These are phyloP conservation scores for Solanum hybrid DNA, from an alignment of 305 asterid genomes.

Conservation along the genomic window DNA sequence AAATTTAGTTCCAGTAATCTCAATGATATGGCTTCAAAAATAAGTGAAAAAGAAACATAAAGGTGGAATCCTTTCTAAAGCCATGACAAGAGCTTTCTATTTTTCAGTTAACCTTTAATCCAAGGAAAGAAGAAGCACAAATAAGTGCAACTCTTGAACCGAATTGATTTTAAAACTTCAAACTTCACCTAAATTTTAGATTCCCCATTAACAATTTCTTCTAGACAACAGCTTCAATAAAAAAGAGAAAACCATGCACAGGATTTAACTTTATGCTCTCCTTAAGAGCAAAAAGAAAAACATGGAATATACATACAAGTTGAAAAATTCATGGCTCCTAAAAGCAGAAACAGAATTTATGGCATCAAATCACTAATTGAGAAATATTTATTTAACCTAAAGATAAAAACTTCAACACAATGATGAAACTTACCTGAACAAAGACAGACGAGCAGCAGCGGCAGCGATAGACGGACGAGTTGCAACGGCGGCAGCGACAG, in stretches of 20 bases:
- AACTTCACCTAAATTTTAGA: background rate
- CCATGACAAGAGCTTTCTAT: background rate
- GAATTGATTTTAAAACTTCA: background rate
- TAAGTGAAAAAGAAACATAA: background rate
- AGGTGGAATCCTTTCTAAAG: background rate
- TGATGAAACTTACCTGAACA: background rate
- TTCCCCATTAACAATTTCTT: background rate
- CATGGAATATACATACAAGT: background rate
- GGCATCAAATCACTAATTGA: background rate
- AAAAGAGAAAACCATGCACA: background rate
- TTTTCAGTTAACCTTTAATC: background rate
- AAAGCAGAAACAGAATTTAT: background rate
- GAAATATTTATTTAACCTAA: too few relatives aligned
- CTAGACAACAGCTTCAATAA: background rate
- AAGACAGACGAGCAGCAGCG: background rate
- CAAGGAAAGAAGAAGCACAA: background rate
- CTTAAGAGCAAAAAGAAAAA: background rate
- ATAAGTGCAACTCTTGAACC: background rate
- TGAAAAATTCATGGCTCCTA: background rate
- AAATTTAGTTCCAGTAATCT: background rate
- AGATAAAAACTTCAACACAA: background rate
- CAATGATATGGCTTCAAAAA: background rate
- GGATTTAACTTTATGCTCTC: background rate
- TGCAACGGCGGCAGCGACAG: background rate
- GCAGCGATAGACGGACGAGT: background rate